A percentile compares a stretch with the other conserved stretches of the same genome.
These are phyloP conservation scores for Pythium chondricola DNA, from an alignment of 352 stramenopile species.

Conservation along the genomic window DNA sequence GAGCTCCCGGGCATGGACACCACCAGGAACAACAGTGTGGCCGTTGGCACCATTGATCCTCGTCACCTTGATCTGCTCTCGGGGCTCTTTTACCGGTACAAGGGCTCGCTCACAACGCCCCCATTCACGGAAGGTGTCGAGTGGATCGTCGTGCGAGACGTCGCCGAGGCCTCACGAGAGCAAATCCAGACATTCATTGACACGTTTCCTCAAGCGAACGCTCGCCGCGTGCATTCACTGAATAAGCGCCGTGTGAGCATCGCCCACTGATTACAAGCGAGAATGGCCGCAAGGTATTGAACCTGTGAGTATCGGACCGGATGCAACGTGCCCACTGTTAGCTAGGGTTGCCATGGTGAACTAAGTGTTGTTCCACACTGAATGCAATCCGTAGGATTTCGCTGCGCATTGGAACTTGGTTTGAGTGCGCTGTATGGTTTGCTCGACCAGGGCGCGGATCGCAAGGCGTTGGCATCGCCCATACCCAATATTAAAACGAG, in stretches of 20 bases:
- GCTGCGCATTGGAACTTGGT: no score
- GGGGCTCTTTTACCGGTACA: conserved; percentile 50
- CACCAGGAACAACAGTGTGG: conserved; percentile 19
- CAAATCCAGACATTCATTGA: conserved; percentile 45
- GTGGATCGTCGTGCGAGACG: conserved; percentile 53
- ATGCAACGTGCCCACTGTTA: no score
- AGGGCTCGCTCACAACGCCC: conserved; percentile 60
- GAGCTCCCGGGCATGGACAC: conserved; percentile 27
- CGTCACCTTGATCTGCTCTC: conserved; percentile 20
- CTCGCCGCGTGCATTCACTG: conserved; percentile 40
- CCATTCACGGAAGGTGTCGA: conserved; percentile 71
- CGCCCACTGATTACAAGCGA: conserved; percentile 12
- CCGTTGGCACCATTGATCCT: conserved; percentile 27
- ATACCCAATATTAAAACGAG: no score
- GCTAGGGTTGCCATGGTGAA: no score
- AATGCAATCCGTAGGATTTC: no score
- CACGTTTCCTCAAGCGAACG: conserved; percentile 41
- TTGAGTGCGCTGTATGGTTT: no score
- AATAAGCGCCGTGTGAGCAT: conserved; percentile 32
- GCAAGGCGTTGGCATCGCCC: no score
- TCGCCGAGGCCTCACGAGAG: conserved; percentile 35
- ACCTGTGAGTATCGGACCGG: no score
- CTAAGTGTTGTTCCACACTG: no score
- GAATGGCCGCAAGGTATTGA: background rate
- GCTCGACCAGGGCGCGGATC: no score